Evolutionary conservation across 805 yeast genomes (phyloP).

Genomic region (Wickerhamomyces chambardii): DNA sequence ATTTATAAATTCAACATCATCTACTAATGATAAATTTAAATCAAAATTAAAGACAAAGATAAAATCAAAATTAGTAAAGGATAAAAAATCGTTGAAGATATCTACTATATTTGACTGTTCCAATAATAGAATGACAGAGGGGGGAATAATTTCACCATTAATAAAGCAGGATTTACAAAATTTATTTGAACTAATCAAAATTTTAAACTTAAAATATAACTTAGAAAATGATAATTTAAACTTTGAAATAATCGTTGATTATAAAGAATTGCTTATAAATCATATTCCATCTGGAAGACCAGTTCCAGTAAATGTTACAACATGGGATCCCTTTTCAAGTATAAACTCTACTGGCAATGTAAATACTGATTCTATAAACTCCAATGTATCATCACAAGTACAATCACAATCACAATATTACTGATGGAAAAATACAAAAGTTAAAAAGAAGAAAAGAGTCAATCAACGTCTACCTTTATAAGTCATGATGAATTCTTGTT

Average conservation of each 20-base stretch:
- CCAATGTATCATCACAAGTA: too few relatives aligned
- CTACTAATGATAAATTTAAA: not conserved
- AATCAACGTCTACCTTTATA: constrained; percentile 16
- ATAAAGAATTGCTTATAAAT: constrained; percentile 7
- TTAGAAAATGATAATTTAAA: constrained; percentile 28
- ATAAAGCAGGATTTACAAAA: constrained; percentile 24
- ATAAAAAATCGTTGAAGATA: too few relatives aligned
- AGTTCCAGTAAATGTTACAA: constrained; percentile 10
- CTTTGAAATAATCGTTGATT: constrained; percentile 10
- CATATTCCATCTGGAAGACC: constrained; percentile 16
- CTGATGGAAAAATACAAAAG: too few relatives aligned
- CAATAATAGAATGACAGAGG: too few relatives aligned
- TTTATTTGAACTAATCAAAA: constrained; percentile 31
- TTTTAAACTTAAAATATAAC: constrained; percentile 29
- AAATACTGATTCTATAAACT: constrained; percentile 1
- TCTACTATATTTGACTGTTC: too few relatives aligned
- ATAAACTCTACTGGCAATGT: not conserved
- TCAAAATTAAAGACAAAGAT: constrained; percentile 2
- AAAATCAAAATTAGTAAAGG: too few relatives aligned
- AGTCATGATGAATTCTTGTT: constrained; percentile 31
- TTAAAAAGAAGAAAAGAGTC: not conserved
- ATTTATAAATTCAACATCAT: constrained; percentile 6
- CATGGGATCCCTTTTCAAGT: constrained; percentile 10
- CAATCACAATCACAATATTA: too few relatives aligned
- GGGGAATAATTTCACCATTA: not conserved